Conservation (phyloP, 495 filamentous ascomycete species). For the Penicillium bialowiezense region DNA sequence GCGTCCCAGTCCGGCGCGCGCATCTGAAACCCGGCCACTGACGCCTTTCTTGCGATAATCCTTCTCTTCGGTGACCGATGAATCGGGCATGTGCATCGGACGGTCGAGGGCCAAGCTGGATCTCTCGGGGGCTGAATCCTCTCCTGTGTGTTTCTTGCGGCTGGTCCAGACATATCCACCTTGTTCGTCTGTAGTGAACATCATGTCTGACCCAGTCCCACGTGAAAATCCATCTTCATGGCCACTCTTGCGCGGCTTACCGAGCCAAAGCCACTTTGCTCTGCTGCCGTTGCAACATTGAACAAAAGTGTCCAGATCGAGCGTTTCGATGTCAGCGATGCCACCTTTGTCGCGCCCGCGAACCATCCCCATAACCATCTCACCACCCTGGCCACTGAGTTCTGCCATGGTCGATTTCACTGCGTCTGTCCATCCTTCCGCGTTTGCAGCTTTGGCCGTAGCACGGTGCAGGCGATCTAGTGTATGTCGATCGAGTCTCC, state of each 20-base stretch:
- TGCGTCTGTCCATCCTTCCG: slow-evolving; percentile 79
- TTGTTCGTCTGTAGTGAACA: slow-evolving; percentile 67
- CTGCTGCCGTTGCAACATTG: slow-evolving; percentile 73
- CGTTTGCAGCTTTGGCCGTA: slow-evolving; percentile 84
- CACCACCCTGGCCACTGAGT: slow-evolving; percentile 89
- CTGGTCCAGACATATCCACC: slow-evolving; percentile 63
- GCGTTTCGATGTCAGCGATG: slow-evolving; percentile 87
- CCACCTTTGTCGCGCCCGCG: slow-evolving; percentile 83
- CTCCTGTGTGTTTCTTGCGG: slow-evolving; percentile 47
- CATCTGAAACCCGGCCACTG: slow-evolving; percentile 76
- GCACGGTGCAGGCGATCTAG: slow-evolving; percentile 73
- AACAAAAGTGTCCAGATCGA: slow-evolving; percentile 81
- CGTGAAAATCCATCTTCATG: slow-evolving; percentile 48
- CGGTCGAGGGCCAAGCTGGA: slow-evolving; percentile 26
- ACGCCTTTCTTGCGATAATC: slow-evolving; percentile 75
- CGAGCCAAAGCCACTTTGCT: slow-evolving; percentile 91
- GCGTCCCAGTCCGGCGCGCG: slow-evolving; percentile 74
- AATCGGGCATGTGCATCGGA: slow-evolving; percentile 28
- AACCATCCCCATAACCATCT: slow-evolving; percentile 91
- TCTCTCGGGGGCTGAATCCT: slow-evolving; percentile 35
- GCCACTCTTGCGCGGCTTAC: slow-evolving; percentile 70
- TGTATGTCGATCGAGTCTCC: slow-evolving; percentile 79
- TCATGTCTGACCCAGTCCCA: slow-evolving; percentile 52
- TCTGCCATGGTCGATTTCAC: slow-evolving; percentile 95
- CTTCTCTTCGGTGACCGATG: slow-evolving; percentile 48